Evolutionary conservation across 2,329 filamentous ascomycete genomes (phyloP).

Genomic region (Trichoderma sp.): DNA sequence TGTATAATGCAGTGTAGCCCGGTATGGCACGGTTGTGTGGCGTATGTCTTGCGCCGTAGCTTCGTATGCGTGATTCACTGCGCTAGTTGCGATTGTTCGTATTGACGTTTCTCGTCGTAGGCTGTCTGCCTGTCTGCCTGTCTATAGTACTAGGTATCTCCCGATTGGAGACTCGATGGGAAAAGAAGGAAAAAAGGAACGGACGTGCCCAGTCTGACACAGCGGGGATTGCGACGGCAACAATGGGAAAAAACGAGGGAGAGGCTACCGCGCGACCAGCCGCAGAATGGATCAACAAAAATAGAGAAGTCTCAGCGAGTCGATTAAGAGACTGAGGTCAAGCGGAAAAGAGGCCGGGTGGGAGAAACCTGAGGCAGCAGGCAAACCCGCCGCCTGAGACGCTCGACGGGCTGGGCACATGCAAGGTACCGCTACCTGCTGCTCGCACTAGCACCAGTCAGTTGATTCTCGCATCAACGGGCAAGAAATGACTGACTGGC

Average conservation of each 20-base stretch:
- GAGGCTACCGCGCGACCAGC: slow-evolving; percentile 18
- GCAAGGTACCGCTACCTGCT: neutral
- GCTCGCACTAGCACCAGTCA: neutral
- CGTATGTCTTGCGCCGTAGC: neutral
- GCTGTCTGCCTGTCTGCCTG: neutral
- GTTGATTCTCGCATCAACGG: neutral
- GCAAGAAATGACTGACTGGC: neutral
- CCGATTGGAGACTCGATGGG: neutral
- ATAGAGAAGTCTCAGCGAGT: slow-evolving; percentile 19
- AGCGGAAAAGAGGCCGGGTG: slow-evolving; percentile 10
- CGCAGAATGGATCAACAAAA: slow-evolving; percentile 7
- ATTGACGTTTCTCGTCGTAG: neutral
- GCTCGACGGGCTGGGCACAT: neutral
- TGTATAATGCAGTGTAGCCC: neutral
- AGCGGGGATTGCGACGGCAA: slow-evolving; percentile 5
- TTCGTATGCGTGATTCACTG: neutral
- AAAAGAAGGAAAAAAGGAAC: slow-evolving; percentile 18
- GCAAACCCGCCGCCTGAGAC: neutral
- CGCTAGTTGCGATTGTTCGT: neutral
- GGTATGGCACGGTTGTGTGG: neutral
- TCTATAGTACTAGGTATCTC: neutral
- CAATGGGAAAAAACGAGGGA: neutral
- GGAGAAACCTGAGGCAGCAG: neutral
- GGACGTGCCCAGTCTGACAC: slow-evolving; percentile 26
- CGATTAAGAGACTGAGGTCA: slow-evolving; percentile 17